Evolutionary conservation across 1,139 yeast species (phyloP).

Genomic region (Suhomyces guaymorum): DNA sequence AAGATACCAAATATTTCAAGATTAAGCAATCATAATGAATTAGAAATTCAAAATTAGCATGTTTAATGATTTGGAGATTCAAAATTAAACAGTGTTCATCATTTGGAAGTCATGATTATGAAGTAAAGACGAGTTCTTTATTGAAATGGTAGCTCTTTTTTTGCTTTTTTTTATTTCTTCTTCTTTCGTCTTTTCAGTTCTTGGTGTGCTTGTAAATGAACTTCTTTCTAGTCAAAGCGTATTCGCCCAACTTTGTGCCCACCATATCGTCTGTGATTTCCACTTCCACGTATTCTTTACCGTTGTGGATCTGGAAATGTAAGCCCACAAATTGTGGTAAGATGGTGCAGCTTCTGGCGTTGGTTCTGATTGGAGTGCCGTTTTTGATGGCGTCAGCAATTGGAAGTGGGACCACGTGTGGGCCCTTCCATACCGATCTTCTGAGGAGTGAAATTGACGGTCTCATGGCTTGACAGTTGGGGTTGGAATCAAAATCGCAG

Average conservation of each 20-base stretch:
- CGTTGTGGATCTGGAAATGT: constrained; percentile 92
- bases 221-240: constrained; percentile 88
- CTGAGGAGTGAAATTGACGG: constrained; percentile 52
- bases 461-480: too few relatives aligned
- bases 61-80: too few relatives aligned
- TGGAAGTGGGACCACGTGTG: constrained; percentile 91
- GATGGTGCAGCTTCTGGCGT: constrained; percentile 91
- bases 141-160: too few relatives aligned
- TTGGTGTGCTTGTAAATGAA: constrained; percentile 77
- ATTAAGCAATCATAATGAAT: too few relatives aligned
- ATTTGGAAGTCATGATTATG: too few relatives aligned
- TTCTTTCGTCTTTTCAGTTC: constrained; percentile 32
- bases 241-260: constrained; percentile 94
- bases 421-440: constrained; percentile 91
- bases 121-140: too few relatives aligned
- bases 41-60: too few relatives aligned
- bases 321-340: constrained; percentile 94
- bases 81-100: too few relatives aligned
- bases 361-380: constrained; percentile 87
- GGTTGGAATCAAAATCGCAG: too few relatives aligned
- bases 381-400: constrained; percentile 78
- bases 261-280: constrained; percentile 95
- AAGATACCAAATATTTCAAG: too few relatives aligned
- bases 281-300: constrained; percentile 88
- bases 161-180: too few relatives aligned